Evolutionary conservation across 2,329 filamentous ascomycete species (phyloP).

Genomic region (Gnomoniopsis smithogilvyi): DNA sequence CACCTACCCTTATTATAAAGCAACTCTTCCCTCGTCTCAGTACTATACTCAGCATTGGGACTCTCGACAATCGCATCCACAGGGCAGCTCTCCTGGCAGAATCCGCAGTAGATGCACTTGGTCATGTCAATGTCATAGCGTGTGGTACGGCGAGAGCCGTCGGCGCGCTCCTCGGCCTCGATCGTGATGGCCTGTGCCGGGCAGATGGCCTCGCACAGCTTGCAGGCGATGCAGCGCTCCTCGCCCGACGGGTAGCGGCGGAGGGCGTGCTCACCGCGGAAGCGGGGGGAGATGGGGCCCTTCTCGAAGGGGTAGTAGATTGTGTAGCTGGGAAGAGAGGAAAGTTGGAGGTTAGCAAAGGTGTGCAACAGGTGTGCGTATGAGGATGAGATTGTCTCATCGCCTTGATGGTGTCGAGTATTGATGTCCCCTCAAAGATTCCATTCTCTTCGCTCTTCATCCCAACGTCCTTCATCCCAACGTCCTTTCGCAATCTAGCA

Average conservation of each 20-base stretch:
- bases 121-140: conserved; percentile 99
- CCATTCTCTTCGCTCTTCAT: neutral
- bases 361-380: too few relatives aligned
- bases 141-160: conserved; percentile 91
- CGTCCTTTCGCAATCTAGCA: too few relatives aligned
- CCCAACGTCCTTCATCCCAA: neutral
- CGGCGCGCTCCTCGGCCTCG: conserved; percentile 95
- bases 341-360: neutral
- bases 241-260: conserved; percentile 95
- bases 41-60: conserved; percentile 61
- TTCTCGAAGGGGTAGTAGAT: conserved; percentile 99
- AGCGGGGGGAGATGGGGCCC: conserved; percentile 94
- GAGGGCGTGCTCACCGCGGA: conserved; percentile 96
- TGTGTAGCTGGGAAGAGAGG: conserved; percentile 67
- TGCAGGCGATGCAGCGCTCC: conserved; percentile 99
- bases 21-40: conserved; percentile 80
- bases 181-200: conserved; percentile 98
- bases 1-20: conserved; percentile 83
- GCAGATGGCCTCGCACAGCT: conserved; percentile 98
- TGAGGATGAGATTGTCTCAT: neutral
- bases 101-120: conserved; percentile 99
- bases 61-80: conserved; percentile 82
- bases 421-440: neutral
- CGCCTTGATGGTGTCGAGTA: neutral
- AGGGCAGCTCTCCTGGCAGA: conserved; percentile 98